Evolutionary conservation across 2,329 filamentous ascomycete species (phyloP), one percentile per base, ranked within the genome.

Genomic region (Microdochium bolleyi): DNA sequence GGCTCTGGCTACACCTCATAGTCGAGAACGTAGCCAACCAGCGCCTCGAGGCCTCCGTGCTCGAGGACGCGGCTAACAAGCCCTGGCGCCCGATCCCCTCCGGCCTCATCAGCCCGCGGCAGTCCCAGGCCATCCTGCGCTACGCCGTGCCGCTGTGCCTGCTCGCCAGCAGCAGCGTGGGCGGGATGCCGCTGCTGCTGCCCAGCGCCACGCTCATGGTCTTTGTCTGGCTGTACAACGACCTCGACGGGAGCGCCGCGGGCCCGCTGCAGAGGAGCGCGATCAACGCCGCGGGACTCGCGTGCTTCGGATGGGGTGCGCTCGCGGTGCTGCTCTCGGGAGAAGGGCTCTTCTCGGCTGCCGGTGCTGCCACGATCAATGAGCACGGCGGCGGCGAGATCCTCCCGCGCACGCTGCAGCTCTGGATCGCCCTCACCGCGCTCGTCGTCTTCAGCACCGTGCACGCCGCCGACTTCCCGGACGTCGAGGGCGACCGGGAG

Each of bases 201-300:
- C 61, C 62, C 0, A 57, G 59, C 24, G 50, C 57, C 11, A 55
- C 51, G 0, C 55, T 67, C 24, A 59, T 65, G 60, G 50, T 53
- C 1, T 38, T 67, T 3, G 44, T 64, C 21, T 66, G 63, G 62
- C 54, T 63, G 55, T 67, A 67, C 53, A 67, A 67, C 49, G 63
- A 67, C 25, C 58, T 67, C 1, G 60, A 62, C 19, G 63, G 61
- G 22, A 58, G 57, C 30, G 57, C 49, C 24, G 50, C 52, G 1
- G 53, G 60, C 38, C 56, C 54, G 7, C 52, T 55, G 21, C 55
- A 61, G 49, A 60, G 65, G 2, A 66, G 64, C 49, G 48, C 52
- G 3, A 55, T 66, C 34, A 66, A 65, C 50, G 63, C 60, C 3
- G 60, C 51, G 4, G 64, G 62, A 0, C 54, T 65, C 7, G 58